A percentile compares a stretch with the other conserved stretches of the same genome.
These are phyloP conservation scores for Metarhizium robertsii DNA, from an alignment of 2,329 filamentous ascomycete species.

Conservation along the genomic window DNA sequence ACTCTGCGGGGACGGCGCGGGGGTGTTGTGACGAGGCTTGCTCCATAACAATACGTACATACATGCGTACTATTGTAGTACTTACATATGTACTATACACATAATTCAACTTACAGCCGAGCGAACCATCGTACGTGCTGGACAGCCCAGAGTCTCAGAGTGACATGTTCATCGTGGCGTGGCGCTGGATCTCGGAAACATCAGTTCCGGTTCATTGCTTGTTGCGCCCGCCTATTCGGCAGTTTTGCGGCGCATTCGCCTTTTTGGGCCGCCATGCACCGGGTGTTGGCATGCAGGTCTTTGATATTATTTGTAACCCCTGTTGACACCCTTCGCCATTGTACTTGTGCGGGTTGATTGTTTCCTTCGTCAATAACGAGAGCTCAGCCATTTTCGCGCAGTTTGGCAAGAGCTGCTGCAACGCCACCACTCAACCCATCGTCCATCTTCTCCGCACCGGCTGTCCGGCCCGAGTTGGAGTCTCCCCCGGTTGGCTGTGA, in stretches of 20 bases:
- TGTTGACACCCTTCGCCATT: not conserved
- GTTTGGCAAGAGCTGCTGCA: constrained; percentile 50
- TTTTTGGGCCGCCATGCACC: not conserved
- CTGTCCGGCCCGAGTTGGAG: constrained; percentile 7
- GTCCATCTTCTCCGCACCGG: not conserved
- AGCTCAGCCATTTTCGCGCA: constrained; percentile 33
- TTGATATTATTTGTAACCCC: not conserved
- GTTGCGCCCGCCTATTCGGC: not conserved
- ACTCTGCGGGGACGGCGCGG: not conserved
- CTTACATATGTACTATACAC: not conserved
- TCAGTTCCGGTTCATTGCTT: not conserved
- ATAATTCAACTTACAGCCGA: not conserved
- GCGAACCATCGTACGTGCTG: not conserved
- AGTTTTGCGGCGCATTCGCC: constrained; percentile 5
- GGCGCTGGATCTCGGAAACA: not conserved
- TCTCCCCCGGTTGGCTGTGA: constrained; percentile 17
- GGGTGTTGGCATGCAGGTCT: not conserved
- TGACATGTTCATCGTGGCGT: not conserved
- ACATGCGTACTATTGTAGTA: no score
- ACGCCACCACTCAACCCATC: constrained; percentile 46
- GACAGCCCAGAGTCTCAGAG: no score
- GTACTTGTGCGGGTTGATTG: not conserved
- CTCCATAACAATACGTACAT: no score
- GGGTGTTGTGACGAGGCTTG: not conserved
- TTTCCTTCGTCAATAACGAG: not conserved